Evolutionary conservation across 2,329 filamentous ascomycete species (phyloP), one percentile per base, ranked within the genome.

Genomic region (Curvularia spicifera): DNA sequence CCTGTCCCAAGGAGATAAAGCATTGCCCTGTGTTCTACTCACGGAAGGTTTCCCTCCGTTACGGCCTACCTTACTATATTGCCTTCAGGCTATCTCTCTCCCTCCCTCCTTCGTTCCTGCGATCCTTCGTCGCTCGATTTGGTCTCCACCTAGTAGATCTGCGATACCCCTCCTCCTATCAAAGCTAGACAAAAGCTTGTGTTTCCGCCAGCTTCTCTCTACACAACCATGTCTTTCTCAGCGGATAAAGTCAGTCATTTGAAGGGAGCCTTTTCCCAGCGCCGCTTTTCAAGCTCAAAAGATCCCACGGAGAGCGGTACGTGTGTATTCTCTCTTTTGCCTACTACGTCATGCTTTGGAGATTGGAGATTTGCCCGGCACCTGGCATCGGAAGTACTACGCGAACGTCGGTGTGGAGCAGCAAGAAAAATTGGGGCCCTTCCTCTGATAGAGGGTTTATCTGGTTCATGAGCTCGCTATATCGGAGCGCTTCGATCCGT

Each of bases 301-400:
- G 75, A 76, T 46, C 70, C 72, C 5, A 76, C 58, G 29, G 75
- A 76, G 56, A 76, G 66, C 63, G 74, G 74, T 77, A 61, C 24
- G 24, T 26, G 74, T 75, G 24, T 7, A 50, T 52, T 56, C 37
- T 40, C 9, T 51, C 13, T 33, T 57, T 15, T 33, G 10, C 5
- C 10, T 6, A 5, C 29, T 56, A 63, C 59, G 56, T 63, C 59
- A 63, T 63, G 51, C 26, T 61, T 42, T 42, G 39, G 39, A 56
- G 49, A 40, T 24, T 28, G 37, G 18, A 53, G 28, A 31, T 26
- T 2, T 24, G 20, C 22, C 45, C 40, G 28, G 44, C 40, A 39
- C n/a, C 39, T 29, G 31, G 37, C 37, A 47, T 33, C 42, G 51
- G 52, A 56, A n/a, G 22, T 43, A 26, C 26, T 43, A 26, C 26